Percentiles rank a stretch among this genome's conserved stretches.
These are phyloP conservation scores for Diplotaxis tenuifolia DNA, from an alignment of 345 rosid genomes.

Conservation along the genomic window DNA sequence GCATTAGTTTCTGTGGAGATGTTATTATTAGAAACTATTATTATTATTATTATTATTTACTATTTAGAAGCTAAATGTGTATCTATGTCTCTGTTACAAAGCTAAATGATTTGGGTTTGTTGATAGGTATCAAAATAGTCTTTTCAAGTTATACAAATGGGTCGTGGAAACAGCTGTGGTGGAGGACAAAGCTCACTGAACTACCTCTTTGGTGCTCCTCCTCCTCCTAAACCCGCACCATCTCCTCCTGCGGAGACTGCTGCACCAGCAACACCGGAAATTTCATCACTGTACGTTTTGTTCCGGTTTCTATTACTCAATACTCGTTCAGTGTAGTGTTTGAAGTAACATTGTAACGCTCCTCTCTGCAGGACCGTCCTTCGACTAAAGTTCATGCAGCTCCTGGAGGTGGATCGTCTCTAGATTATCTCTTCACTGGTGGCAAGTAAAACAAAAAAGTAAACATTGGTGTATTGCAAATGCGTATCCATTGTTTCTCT, in stretches of 20 bases:
- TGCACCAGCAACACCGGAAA: slow-evolving; percentile 36
- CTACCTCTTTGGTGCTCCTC: slow-evolving; percentile 64
- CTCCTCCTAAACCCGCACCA: slow-evolving; percentile 31
- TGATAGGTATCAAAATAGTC: slow-evolving; percentile 4
- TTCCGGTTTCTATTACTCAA: background rate
- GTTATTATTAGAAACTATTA: background rate
- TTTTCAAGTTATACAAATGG: slow-evolving; percentile 46
- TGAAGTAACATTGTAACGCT: too few relatives aligned
- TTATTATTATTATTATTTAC: too few relatives aligned
- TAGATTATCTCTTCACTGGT: slow-evolving; percentile 49
- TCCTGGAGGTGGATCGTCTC: slow-evolving; percentile 46
- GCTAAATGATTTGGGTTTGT: background rate
- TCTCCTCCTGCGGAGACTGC: slow-evolving; percentile 24
- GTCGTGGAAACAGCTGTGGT: slow-evolving; percentile 78
- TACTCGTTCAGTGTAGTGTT: too few relatives aligned
- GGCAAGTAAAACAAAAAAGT: slow-evolving; percentile 27
- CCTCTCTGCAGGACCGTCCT: slow-evolving; percentile 41
- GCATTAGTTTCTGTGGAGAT: background rate
- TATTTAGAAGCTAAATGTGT: background rate
- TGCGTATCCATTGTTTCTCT: slow-evolving; percentile 16
- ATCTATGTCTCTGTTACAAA: too few relatives aligned
- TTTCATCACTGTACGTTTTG: slow-evolving; percentile 61
- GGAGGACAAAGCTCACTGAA: slow-evolving; percentile 87
- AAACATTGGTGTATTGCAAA: slow-evolving; percentile 15
- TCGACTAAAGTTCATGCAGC: slow-evolving; percentile 52